phyloP scores from a whole-genome alignment of 345 rosid genomes.

The Laguncularia racemosa region DNA sequence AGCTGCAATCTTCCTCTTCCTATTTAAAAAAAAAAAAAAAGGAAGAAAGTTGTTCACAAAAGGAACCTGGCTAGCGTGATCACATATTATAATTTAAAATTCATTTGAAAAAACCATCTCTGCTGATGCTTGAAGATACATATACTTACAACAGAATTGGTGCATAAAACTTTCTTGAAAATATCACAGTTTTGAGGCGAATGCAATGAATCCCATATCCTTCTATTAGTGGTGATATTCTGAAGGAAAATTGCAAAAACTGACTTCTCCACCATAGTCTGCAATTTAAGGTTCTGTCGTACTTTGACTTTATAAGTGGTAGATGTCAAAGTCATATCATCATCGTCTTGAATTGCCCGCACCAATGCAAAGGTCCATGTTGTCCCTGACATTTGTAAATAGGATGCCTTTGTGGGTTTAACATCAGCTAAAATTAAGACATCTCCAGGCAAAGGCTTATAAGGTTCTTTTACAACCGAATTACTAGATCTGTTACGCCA shows the following conservation, averaged over 20 bases:
- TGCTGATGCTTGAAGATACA: not conserved
- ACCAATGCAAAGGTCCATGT: constrained; percentile 14
- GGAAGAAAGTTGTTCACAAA: too few species aligned
- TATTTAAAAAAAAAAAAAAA: not conserved
- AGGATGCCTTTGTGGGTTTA: constrained; percentile 5
- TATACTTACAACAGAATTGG: constrained; percentile 10
- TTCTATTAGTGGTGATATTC: not conserved
- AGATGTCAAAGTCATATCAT: not conserved
- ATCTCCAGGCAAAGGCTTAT: constrained; percentile 14
- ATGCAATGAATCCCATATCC: not conserved
- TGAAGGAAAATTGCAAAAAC: constrained; percentile 8
- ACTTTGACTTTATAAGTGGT: not conserved
- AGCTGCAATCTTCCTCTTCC: constrained; percentile 4
- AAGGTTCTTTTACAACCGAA: constrained; percentile 9
- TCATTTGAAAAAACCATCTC: not conserved
- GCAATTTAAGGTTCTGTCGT: not conserved
- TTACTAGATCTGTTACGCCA: constrained; percentile 11
- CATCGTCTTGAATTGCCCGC: not conserved
- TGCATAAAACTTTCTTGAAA: not conserved
- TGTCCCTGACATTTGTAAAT: constrained; percentile 7
- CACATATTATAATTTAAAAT: not conserved
- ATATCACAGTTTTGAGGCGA: not conserved
- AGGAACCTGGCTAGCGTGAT: not conserved
- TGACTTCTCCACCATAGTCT: not conserved
- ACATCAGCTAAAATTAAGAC: constrained; percentile 10